Percentiles rank a stretch among this genome's conserved stretches.
phyloP scores from a whole-genome alignment of 2,329 filamentous ascomycete genomes.

The Gnomoniopsis smithogilvyi region DNA sequence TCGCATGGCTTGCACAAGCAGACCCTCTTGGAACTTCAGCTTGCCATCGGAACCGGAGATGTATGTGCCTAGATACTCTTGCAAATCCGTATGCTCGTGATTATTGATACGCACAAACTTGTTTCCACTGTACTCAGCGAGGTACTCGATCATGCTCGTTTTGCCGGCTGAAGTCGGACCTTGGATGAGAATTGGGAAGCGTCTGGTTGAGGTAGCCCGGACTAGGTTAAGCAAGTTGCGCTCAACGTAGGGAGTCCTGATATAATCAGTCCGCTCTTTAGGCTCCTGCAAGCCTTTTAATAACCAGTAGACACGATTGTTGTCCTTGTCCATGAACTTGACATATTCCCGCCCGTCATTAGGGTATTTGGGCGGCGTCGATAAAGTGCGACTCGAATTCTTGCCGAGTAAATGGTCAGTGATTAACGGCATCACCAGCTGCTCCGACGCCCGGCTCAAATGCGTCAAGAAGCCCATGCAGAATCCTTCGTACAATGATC shows the following conservation, averaged over 20 bases:
- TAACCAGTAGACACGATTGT: slow-evolving; percentile 82
- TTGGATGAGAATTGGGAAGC: slow-evolving; percentile 92
- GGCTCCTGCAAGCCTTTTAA: slow-evolving; percentile 66
- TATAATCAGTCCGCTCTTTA: slow-evolving; percentile 82
- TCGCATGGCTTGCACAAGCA: slow-evolving; percentile 87
- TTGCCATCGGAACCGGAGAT: slow-evolving; percentile 82
- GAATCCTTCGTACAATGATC: slow-evolving; percentile 91
- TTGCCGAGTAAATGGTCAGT: slow-evolving; percentile 74
- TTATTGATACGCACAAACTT: slow-evolving; percentile 99
- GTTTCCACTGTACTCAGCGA: slow-evolving; percentile 95
- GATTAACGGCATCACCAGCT: slow-evolving; percentile 74
- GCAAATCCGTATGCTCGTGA: slow-evolving; percentile 96
- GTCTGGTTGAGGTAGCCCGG: slow-evolving; percentile 83
- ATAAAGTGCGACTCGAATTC: slow-evolving; percentile 66
- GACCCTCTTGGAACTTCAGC: slow-evolving; percentile 86
- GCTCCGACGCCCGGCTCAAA: slow-evolving; percentile 77
- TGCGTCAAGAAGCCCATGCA: slow-evolving; percentile 97
- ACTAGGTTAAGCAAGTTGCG: slow-evolving; percentile 93
- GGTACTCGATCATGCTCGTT: slow-evolving; percentile 98
- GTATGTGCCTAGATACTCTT: slow-evolving; percentile 96
- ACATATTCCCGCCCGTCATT: slow-evolving; percentile 75
- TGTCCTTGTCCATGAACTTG: slow-evolving; percentile 65
- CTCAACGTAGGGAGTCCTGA: slow-evolving; percentile 93
- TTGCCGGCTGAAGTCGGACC: slow-evolving; percentile 97
- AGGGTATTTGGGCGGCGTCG: slow-evolving; percentile 74